These are phyloP conservation scores for Kockiozyma suomiensis DNA, from an alignment of 805 yeast species.

Conservation along the genomic window DNA sequence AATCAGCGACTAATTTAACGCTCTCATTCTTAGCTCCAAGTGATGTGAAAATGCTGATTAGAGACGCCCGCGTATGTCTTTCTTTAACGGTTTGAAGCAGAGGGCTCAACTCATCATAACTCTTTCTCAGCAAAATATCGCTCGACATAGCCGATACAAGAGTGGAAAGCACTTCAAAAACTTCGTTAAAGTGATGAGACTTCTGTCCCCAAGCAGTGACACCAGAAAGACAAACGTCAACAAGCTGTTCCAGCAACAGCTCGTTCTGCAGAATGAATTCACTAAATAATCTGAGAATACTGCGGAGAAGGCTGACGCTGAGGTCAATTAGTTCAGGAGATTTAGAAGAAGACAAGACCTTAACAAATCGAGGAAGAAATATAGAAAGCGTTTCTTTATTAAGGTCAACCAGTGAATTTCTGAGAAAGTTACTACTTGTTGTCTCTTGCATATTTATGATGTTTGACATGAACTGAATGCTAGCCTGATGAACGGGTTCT, in stretches of 20 bases:
- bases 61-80: conserved; percentile 59
- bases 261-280: conserved; percentile 7
- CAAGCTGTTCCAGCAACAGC: conserved; percentile 20
- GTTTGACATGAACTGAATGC: conserved; percentile 50
- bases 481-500: conserved; percentile 63
- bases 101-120: conserved; percentile 56
- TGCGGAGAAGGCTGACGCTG: conserved; percentile 19
- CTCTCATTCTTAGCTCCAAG: conserved; percentile 57
- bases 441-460: conserved; percentile 18
- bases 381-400: not conserved
- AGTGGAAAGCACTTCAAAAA: conserved; percentile 21
- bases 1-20: conserved; percentile 50
- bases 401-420: not conserved
- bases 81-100: conserved; percentile 64
- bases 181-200: conserved; percentile 12
- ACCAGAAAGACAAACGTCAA: conserved; percentile 24
- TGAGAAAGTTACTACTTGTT: not conserved
- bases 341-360: conserved; percentile 9
- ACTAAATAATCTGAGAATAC: conserved; percentile 4
- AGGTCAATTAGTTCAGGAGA: conserved; percentile 13
- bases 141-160: conserved; percentile 32
- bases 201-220: conserved; percentile 17
- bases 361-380: conserved; percentile 24
- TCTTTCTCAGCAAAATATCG: conserved; percentile 47
- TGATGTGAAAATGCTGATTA: conserved; percentile 61